Percentiles rank a stretch among this genome's conserved stretches.
phyloP scores from a whole-genome alignment of 805 yeast species.

The Jamesozyma spencerorum region DNA sequence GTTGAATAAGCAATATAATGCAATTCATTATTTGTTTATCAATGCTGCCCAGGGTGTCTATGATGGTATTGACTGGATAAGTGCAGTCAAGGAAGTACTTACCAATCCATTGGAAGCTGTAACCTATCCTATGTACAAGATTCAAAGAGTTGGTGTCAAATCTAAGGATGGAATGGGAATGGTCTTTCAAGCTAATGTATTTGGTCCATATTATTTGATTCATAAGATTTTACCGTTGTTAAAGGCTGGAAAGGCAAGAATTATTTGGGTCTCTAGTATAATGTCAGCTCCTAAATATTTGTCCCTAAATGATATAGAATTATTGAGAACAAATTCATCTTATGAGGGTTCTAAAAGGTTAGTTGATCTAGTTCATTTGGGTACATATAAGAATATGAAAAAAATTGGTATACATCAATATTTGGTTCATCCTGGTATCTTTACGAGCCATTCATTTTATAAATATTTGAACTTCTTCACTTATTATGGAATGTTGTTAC shows the following conservation, averaged over 20 bases:
- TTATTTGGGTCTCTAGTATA: conserved; percentile 79
- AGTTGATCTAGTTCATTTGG: conserved; percentile 74
- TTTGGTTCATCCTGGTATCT: conserved; percentile 89
- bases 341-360: conserved; percentile 90
- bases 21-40: conserved; percentile 69
- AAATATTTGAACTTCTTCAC: conserved; percentile 69
- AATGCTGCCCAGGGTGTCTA: conserved; percentile 89
- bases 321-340: conserved; percentile 52
- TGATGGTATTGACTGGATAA: conserved; percentile 78
- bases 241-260: conserved; percentile 46
- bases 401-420: conserved; percentile 57
- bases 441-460: conserved; percentile 72
- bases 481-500: conserved; percentile 72
- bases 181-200: conserved; percentile 92
- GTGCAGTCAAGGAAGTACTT: conserved; percentile 60
- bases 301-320: conserved; percentile 65
- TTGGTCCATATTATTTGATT: conserved; percentile 84
- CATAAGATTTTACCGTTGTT: conserved; percentile 53
- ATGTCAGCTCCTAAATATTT: conserved; percentile 71
- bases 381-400: conserved; percentile 47
- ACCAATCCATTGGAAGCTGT: conserved; percentile 67
- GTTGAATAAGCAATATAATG: conserved; percentile 49
- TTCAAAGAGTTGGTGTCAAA: conserved; percentile 69
- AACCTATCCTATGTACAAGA: conserved; percentile 81
- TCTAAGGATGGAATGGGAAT: conserved; percentile 75